Base-by-base conservation (phyloP, 257 asterid genomes). In the Ilex asprella region DNA sequence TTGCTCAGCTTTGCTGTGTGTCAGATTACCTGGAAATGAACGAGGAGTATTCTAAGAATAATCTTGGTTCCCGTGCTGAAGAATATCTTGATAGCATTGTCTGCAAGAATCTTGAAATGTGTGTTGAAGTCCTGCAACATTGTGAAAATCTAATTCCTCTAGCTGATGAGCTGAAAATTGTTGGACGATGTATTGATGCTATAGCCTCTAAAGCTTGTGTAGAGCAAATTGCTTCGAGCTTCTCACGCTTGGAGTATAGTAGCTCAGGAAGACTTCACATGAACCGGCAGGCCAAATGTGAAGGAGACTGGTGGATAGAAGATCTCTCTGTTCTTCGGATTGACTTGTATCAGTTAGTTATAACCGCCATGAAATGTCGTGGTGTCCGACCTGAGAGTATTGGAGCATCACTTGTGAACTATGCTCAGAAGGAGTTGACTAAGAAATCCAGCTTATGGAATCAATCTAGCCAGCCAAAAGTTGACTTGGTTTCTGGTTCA, bases 171-270 rank as follows among this genome's bases (percentile, higher is more conserved):
- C 76, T 93, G 9, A 76, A 69, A 30, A 70, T 89, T 16, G 92
- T 87, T 52, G 63, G 64, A 2, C 79, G 86, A 27, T 89, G 99
- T 77, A 79, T 89, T 6, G 97, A 93, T 44, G 77, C 92, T 2
- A 87, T 89, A 50, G 99, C 97, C 53, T 89, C 97, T 54, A 85
- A 89, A 73, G 94, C 97, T 32, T 89, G 99, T 16, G 97, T 83
- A 3, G 99, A 89, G 83, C 99, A 92, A 62, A 92, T 92, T n/a
- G 95, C 99, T 6, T 89, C 96, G 6, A 92, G 99, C 65, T 92
- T 92, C 82, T 89, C 99, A 0, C 71, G 98, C 4, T 74, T 92
- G 73, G 97, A 92, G 75, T 92, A 92, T 32, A 83, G 91, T 79
- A 85, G 97, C 84, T 89, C 96, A 0, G 99, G 97, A 6, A 77